These are phyloP conservation scores for Trypanosoma melophagium DNA, from an alignment of 208 protist species.

Conservation along the genomic window DNA sequence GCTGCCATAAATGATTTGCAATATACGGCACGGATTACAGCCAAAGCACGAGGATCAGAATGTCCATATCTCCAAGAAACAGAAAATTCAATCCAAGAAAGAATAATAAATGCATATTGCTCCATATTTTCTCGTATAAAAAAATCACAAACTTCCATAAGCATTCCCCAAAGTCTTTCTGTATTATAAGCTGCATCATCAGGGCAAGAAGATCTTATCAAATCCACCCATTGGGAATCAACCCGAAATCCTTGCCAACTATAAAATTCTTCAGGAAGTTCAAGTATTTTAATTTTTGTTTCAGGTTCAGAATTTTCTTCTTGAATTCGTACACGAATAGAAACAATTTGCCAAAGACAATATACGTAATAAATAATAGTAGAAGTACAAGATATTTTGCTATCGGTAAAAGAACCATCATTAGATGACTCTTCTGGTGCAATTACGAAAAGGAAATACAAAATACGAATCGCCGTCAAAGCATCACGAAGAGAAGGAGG, in stretches of 20 bases:
- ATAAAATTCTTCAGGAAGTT: constrained; percentile 33
- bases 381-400: constrained; percentile 40
- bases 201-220: constrained; percentile 26
- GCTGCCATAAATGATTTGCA: constrained; percentile 30
- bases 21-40: constrained; percentile 34
- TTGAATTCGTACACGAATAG: constrained; percentile 5
- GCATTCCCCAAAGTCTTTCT: constrained; percentile 44
- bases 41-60: constrained; percentile 31
- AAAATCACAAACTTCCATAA: constrained; percentile 60
- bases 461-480: constrained; percentile 34
- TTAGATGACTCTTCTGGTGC: constrained; percentile 9
- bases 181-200: constrained; percentile 57
- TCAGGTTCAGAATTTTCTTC: background rate
- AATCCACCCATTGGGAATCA: constrained; percentile 19
- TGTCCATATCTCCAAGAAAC: constrained; percentile 37
- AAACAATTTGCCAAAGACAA: constrained; percentile 49
- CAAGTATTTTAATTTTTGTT: background rate
- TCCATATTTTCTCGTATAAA: constrained; percentile 42
- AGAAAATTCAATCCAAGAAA: constrained; percentile 62
- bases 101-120: constrained; percentile 55
- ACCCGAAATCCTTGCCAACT: constrained; percentile 49
- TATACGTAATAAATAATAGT: constrained; percentile 73
- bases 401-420: constrained; percentile 3
- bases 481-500: constrained; percentile 27
- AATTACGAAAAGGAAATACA: constrained; percentile 41